These are phyloP conservation scores for Dillenia turbinata DNA, from an alignment of 164 flowering plant species.

Conservation along the genomic window DNA sequence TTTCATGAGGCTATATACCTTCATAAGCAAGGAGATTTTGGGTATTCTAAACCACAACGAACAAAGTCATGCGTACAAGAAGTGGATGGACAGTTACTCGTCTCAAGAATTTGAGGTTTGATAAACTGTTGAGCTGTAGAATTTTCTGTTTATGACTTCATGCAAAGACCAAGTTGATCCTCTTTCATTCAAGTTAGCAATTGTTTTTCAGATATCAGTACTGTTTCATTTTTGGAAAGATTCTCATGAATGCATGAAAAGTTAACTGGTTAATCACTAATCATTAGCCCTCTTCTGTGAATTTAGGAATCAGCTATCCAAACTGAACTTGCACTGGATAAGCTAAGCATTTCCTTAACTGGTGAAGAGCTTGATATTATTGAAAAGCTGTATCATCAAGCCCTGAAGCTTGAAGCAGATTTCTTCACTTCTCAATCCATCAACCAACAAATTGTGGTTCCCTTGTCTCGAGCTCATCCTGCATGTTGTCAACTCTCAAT, in stretches of 20 bases:
- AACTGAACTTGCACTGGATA: conserved; percentile 67
- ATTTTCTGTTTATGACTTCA: conserved; percentile 2
- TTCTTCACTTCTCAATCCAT: conserved; percentile 63
- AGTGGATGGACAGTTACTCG: conserved; percentile 61
- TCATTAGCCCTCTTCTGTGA: conserved; percentile 8
- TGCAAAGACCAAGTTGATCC: too few species aligned
- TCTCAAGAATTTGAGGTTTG: conserved; percentile 52
- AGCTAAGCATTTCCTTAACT: conserved; percentile 61
- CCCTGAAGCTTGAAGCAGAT: conserved; percentile 69
- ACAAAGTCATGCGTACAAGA: conserved; percentile 42
- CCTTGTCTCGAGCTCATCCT: conserved; percentile 43
- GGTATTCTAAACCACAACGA: conserved; percentile 29
- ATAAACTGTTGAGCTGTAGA: not conserved
- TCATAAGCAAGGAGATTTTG: conserved; percentile 47
- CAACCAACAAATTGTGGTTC: conserved; percentile 46
- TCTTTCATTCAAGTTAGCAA: too few species aligned
- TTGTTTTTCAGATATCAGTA: too few species aligned
- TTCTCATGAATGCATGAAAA: too few species aligned
- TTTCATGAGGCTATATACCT: conserved; percentile 71
- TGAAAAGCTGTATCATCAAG: conserved; percentile 73
- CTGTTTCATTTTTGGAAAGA: too few species aligned
- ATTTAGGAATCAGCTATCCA: conserved; percentile 52
- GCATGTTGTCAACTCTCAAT: conserved; percentile 36
- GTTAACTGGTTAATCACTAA: too few species aligned
- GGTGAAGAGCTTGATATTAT: conserved; percentile 70